Evolutionary conservation across 768 basidiomycete species (phyloP).

Genomic region (Psilocybe cubensis): DNA sequence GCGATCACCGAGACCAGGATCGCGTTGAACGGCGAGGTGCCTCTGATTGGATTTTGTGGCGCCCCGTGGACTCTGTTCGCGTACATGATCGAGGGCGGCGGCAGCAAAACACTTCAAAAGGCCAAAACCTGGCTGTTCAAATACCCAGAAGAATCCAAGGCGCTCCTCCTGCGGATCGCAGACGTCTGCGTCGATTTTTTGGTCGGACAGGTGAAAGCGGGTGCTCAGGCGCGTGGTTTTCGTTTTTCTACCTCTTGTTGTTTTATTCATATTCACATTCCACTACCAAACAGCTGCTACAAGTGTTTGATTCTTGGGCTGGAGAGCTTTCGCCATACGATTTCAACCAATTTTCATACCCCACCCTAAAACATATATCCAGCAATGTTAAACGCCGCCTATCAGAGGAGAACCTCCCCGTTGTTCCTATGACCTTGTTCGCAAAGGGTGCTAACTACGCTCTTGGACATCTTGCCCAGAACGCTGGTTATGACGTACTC

Average conservation of each 20-base stretch:
- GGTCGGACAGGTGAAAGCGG: slow-evolving; percentile 92
- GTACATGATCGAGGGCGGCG: slow-evolving; percentile 98
- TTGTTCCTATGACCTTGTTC: slow-evolving; percentile 87
- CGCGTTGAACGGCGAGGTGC: slow-evolving; percentile 84
- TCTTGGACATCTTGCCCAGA: slow-evolving; percentile 58
- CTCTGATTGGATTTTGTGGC: slow-evolving; percentile 96
- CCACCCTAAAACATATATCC: slow-evolving; percentile 76
- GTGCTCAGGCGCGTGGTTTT: slow-evolving; percentile 77
- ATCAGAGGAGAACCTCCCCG: slow-evolving; percentile 50
- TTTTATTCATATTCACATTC: not conserved
- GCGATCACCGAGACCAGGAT: slow-evolving; percentile 87
- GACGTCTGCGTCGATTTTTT: slow-evolving; percentile 88
- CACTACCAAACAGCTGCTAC: slow-evolving; percentile 68
- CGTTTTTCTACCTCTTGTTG: not conserved
- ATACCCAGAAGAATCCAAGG: slow-evolving; percentile 82
- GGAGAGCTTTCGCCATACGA: slow-evolving; percentile 90
- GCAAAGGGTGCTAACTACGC: slow-evolving; percentile 91
- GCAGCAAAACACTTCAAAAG: slow-evolving; percentile 88
- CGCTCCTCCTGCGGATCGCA: slow-evolving; percentile 79
- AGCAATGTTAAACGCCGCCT: slow-evolving; percentile 66
- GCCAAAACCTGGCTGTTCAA: slow-evolving; percentile 95
- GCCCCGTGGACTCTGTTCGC: slow-evolving; percentile 98
- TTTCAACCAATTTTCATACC: slow-evolving; percentile 83
- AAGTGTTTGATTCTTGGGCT: slow-evolving; percentile 98
- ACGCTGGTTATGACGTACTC: slow-evolving; percentile 82